Conservation (phyloP, 306 rosid species). For the Echinosophora koreensis region DNA sequence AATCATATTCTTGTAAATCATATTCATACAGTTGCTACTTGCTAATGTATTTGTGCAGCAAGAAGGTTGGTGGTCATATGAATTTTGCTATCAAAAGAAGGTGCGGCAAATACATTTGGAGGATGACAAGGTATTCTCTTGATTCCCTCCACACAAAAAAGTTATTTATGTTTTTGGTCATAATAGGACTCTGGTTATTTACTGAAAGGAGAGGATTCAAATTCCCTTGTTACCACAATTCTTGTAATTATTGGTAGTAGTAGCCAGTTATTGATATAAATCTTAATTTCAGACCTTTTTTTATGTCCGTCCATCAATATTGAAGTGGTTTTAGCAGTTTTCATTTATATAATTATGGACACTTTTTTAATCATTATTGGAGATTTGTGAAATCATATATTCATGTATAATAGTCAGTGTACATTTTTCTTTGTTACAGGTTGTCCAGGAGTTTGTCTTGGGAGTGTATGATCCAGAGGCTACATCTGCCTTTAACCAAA, state of each 20-base stretch:
- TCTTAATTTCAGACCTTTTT: neutral
- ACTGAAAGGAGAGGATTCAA: slow-evolving; percentile 17
- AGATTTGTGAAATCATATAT: slow-evolving; percentile 32
- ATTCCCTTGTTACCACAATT: slow-evolving; percentile 17
- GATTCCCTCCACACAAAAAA: slow-evolving; percentile 26
- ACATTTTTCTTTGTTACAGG: slow-evolving; percentile 55
- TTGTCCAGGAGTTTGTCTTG: slow-evolving; percentile 81
- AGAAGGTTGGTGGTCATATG: slow-evolving; percentile 99
- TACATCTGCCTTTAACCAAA: slow-evolving; percentile 77
- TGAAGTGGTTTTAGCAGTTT: slow-evolving; percentile 33
- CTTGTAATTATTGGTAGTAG: slow-evolving; percentile 28
- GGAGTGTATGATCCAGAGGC: slow-evolving; percentile 88
- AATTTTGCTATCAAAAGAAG: slow-evolving; percentile 85
- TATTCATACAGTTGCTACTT: slow-evolving; percentile 39
- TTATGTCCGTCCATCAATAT: neutral
- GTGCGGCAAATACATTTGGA: slow-evolving; percentile 89
- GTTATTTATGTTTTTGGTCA: neutral
- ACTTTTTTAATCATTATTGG: neutral
- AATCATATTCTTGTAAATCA: slow-evolving; percentile 35
- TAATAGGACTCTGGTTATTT: slow-evolving; percentile 11
- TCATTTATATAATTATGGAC: slow-evolving; percentile 8
- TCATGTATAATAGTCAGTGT: slow-evolving; percentile 30
- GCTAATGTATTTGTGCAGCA: slow-evolving; percentile 67
- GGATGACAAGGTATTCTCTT: slow-evolving; percentile 74
- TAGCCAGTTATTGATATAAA: slow-evolving; percentile 16